Base-by-base conservation (phyloP, 2,329 filamentous ascomycete species). In the Fusarium concolor region DNA sequence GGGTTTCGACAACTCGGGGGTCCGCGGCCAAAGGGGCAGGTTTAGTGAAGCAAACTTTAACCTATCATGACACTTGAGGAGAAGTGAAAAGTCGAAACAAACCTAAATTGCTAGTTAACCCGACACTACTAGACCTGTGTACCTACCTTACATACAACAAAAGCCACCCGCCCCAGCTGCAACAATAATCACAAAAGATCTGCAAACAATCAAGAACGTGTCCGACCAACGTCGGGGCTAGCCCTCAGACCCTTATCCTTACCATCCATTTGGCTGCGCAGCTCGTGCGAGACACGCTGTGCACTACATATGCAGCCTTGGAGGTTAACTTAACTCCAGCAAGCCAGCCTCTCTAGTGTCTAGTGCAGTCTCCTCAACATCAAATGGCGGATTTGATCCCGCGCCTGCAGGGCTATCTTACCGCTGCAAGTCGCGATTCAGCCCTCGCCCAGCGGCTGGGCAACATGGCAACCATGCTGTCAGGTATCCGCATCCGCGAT, bases 381-480 rank as follows among this genome's bases (percentile, higher is more conserved):
- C 65, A 46, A 49, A 60, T 60, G 56, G 50, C 68, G 33, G 65
- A 68, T 49, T 45, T 55, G 41, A 57, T 37, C 33, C 49, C 62
- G 35, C 47, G 65, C 53, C 50, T 70, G 44, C 64, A 65, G 60
- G 51, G 52, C 57, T 51, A 65, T 56, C 62, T 71, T 39, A 56
- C 56, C 46, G 55, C 63, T 35, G 57, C 57, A 54, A 42, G 65
- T 55, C 47, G 65, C 46, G 53, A 54, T 47, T 63, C 65, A 53
- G 64, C 59, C 33, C 41, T 71, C 56, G 61, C 52, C 24, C 64
- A 68, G 39, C 52, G 62, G 35, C 55, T 67, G 61, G 55, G 61
- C 44, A 63, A 66, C 56, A 71, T 68, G 51, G 61, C 74, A 39
- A 58, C 67, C 50, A 66, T 65, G 24, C 53, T 71, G 43, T 56